These are phyloP conservation scores for Emergomyces africanus DNA, from an alignment of 2,329 filamentous ascomycete species.

Conservation along the genomic window DNA sequence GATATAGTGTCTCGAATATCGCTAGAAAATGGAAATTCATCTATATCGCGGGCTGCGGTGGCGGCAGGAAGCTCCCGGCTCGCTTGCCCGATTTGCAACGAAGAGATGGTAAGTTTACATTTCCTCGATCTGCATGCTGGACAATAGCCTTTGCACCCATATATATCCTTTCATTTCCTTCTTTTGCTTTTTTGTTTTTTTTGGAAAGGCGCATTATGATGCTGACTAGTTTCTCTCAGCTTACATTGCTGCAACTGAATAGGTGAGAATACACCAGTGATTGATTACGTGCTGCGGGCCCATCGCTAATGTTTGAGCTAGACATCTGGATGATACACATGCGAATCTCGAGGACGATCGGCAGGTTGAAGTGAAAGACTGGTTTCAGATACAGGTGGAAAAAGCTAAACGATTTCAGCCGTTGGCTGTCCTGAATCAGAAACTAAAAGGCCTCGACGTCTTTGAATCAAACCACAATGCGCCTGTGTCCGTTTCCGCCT, in stretches of 20 bases:
- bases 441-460: constrained; percentile 79
- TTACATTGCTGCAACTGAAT: constrained; percentile 88
- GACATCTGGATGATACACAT: constrained; percentile 77
- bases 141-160: neutral
- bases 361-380: constrained; percentile 91
- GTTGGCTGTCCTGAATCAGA: constrained; percentile 82
- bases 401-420: constrained; percentile 92
- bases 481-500: constrained; percentile 26
- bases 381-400: constrained; percentile 89
- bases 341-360: constrained; percentile 78
- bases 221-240: constrained; percentile 36
- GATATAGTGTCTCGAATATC: constrained; percentile 75
- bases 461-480: constrained; percentile 79
- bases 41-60: constrained; percentile 36
- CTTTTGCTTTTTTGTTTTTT: neutral
- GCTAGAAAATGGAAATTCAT: constrained; percentile 43
- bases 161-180: no score
- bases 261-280: constrained; percentile 34
- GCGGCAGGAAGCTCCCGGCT: constrained; percentile 48
- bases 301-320: constrained; percentile 18
- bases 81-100: constrained; percentile 93
- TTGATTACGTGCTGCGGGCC: constrained; percentile 12
- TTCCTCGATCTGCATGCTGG: neutral
- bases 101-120: constrained; percentile 67
- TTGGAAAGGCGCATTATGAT: neutral